Conservation (phyloP, 495 filamentous ascomycete species). For the Delitschia confertaspora region DNA sequence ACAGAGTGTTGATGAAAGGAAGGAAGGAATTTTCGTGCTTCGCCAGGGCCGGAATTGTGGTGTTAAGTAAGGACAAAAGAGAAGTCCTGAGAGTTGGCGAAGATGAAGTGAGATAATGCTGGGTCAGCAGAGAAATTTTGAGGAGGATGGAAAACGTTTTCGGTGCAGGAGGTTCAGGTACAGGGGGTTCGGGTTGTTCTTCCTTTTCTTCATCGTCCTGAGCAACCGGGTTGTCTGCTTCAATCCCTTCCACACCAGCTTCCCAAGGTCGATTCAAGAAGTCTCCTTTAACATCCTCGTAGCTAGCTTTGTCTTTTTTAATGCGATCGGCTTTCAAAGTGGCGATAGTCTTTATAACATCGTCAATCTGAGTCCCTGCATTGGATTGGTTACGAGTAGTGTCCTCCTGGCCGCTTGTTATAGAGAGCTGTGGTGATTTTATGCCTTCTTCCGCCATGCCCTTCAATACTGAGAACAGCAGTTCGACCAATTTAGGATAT, state of each 20-base stretch:
- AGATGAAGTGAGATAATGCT: conserved; percentile 74
- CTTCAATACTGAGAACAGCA: conserved; percentile 71
- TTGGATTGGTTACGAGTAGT: not conserved
- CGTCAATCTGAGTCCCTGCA: not conserved
- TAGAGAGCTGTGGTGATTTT: conserved; percentile 52
- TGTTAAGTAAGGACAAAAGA: conserved; percentile 62
- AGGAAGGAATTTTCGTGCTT: conserved; percentile 72
- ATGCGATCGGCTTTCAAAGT: conserved; percentile 1
- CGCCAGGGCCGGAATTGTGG: conserved; percentile 57
- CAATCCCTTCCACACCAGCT: conserved; percentile 1
- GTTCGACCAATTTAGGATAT: conserved; percentile 76
- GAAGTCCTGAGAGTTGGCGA: conserved; percentile 68
- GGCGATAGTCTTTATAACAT: conserved; percentile 4
- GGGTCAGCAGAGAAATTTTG: conserved; percentile 37
- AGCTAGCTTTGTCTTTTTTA: conserved; percentile 12
- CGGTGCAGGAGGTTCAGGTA: conserved; percentile 33
- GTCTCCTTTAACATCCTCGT: conserved; percentile 6
- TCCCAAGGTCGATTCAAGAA: conserved; percentile 21
- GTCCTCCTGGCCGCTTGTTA: conserved; percentile 34
- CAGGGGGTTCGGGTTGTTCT: conserved; percentile 35
- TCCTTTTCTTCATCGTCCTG: conserved; percentile 1
- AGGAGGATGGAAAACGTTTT: conserved; percentile 35
- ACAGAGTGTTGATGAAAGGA: conserved; percentile 79
- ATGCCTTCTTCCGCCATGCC: conserved; percentile 75
- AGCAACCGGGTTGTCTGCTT: conserved; percentile 4